Base-by-base conservation (phyloP, 2,329 filamentous ascomycete genomes). In the Trichoderma guizhouense region DNA sequence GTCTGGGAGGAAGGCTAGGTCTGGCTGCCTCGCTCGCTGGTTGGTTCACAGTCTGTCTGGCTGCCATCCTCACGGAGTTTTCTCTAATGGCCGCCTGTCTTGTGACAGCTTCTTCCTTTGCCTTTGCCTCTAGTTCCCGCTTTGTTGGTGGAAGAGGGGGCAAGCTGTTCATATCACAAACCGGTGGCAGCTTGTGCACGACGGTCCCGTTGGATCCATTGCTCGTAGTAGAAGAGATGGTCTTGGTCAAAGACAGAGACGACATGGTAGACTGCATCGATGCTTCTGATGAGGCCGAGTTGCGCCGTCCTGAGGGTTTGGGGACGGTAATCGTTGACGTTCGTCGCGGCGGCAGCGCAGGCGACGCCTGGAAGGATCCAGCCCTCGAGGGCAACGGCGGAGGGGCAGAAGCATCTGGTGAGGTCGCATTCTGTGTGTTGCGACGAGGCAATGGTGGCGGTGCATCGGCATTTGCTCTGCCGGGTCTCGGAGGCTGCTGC, bases 231-330 rank as follows among this genome's bases (percentile, higher is more conserved):
- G 87, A 87, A 9, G 84, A 85, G 32, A 80, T 76, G 3, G 81
- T 81, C 7, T 81, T 81, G 39, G 82, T 84, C 55, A 87, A 74
- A 1, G 88, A 90, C 26, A 87, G 77, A 1, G 83, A 84, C 5
- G 89, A 90, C 18, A 87, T 76, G 12, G 83, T 83, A 7, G 88
- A 91, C 51, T 84, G 80, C 71, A 86, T 82, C 3, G 88, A 90
- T 14, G 85, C 76, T 34, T 88, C 87, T 3, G 89, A 91, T 0
- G 88, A 87, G 55, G 86, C 86, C 21, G 89, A 91, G 63, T 83
- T 86, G 70, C 87, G 84, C 28, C 88, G 84, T 6, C 80, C 80
- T 26, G 78, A 78, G 39, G 86, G 78, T 15, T 79, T 67, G 36
- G 70, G 79, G 4, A 74, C 74, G 9, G 80, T 78, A 73, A 87